Base-by-base conservation (phyloP, 768 basidiomycete species). In the Podaxis rugospora region DNA sequence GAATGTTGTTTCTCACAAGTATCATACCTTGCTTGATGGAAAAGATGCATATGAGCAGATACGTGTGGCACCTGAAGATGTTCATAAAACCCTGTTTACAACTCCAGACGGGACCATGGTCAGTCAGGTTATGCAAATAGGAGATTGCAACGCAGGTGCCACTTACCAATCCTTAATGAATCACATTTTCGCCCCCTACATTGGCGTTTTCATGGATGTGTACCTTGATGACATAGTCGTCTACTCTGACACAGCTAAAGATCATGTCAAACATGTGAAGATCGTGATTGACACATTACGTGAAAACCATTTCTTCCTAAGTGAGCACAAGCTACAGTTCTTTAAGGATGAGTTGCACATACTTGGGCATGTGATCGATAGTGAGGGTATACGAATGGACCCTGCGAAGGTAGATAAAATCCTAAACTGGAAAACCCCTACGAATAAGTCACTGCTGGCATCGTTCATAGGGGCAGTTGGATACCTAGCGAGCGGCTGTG, bases 111-210 rank as follows among this genome's bases (percentile, higher is more conserved):
- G 79, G 0, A 78, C 69, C 5, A 79, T 81, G 75, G 70, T 71
- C 4, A 78, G 76, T 40, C 55, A 68, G 0, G 77, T 80, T 0
- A 62, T 68, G 51, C 74, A 69, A 50, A 66, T 65, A 5, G 74
- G 72, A 0, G 69, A 74, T 55, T 73, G 69, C 25, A 75, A 74
- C 51, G 68, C 66, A 28, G 63, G 65, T 0, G 77, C 78, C 0
- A 81, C 79, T 0, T 80, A 73, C 67, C 79, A 80, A 61, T 63
- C 71, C 0, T 52, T 81, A 0, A 80, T 80, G 75, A 78, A 78
- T 35, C 70, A 79, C 40, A 67, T 80, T 0, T 73, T 73, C 42
- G 36, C 63, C 0, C 51, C 61, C 0, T 69, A 68, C 32, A 71
- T 81, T 42, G 79, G 77, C 0, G 55, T 61, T 0, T 72, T 75